Evolutionary conservation across 2,329 filamentous ascomycete genomes (phyloP), one percentile per base, ranked within the genome.

Genomic region (Alternaria triticimaculans): DNA sequence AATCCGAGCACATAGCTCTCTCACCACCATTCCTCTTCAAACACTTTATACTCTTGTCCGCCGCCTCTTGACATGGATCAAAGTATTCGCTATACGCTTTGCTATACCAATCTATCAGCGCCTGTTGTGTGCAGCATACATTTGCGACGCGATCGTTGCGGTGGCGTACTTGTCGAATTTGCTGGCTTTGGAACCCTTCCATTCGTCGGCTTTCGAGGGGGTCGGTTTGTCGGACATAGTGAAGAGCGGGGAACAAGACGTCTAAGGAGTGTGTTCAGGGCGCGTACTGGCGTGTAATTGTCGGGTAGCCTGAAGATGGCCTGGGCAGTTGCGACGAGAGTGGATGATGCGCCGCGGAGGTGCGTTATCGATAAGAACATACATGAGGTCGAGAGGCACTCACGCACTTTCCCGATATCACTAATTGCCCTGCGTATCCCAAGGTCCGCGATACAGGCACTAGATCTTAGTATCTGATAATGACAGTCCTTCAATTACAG

Each of bases 41-140:
- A 76, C 96, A 99, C 79, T 89, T 90, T 71, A 97, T 90, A 81
- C 94, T 97, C 76, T 88, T 87, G 70, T 91, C 85, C 8, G 96
- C 95, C 6, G 93, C 93, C 74, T 97, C 95, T 80, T 98, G 95
- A 81, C 96, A 99, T 2, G 96, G 96, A 75, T 99, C 96, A 79
- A 92, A 93, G 82, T 91, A 98, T 79, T 97, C 90, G 84, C 94
- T 97, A 76, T 90, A 88, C 59, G 86, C 87, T 85, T 98, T 98
- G 71, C 95, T 97, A 74, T 64, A 15, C n/a, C 10, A 33, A 14
- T 7, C 5, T 14, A 62, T 72, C 55, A 73, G 69, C 18, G 20
- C n/a, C n/a, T 46, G 14, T 33, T 37, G 28, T 49, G 20, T 21
- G 25, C 58, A n/a, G 2, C 18, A 18, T 20, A 33, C 9, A 28